Evolutionary conservation across 179 eudicot genomes (phyloP), one percentile per base, ranked within the genome.

Genomic region (Drosera spatulata): DNA sequence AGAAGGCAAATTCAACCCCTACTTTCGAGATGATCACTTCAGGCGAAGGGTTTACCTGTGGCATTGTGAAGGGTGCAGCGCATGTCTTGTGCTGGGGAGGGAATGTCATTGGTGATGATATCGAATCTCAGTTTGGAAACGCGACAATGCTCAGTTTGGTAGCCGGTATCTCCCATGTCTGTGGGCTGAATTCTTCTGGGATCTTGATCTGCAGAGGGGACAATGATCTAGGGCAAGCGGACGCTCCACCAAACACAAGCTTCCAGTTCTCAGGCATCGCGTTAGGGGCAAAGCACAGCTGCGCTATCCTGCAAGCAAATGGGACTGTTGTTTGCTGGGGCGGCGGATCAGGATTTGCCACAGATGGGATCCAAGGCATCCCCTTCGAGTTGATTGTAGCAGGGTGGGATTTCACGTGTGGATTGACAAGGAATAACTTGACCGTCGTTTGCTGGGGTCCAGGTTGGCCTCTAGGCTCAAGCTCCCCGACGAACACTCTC

Each of bases 291-390:
- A 67, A 75, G 46, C 78, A 77, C 64, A 75, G 72, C 45, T 83
- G 88, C 60, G 88, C 72, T 4, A 57, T 80, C 9, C 68, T 44
- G 22, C 71, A 77, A 45, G 62, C 46, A 41, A 80, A 78, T 61
- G 78, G 74, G 59, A 61, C 69, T 7, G 79, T 80, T 8, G 72
- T 68, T 60, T 83, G 88, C 48, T 83, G 85, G 88, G 88, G 88
- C 39, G 71, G 74, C 51, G 64, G 56, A 15, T 59, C 64, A 38
- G 62, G 41, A 5, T 52, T 66, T 60, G 50, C 66, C 15, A 57
- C 22, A 2, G 42, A 45, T 59, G 62, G 59, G 8, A 61, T 72
- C 42, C 54, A 45, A 65, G 69, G 60, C 63, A 55, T 69, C 33
- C 62, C 73, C 4, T 77, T 80, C 44, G 77, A 73, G 64, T 49